A percentile compares a stretch with the other conserved stretches of the same genome.
Conservation (phyloP, 176 grass and related monocot genomes). For the Dactylis glomerata region DNA sequence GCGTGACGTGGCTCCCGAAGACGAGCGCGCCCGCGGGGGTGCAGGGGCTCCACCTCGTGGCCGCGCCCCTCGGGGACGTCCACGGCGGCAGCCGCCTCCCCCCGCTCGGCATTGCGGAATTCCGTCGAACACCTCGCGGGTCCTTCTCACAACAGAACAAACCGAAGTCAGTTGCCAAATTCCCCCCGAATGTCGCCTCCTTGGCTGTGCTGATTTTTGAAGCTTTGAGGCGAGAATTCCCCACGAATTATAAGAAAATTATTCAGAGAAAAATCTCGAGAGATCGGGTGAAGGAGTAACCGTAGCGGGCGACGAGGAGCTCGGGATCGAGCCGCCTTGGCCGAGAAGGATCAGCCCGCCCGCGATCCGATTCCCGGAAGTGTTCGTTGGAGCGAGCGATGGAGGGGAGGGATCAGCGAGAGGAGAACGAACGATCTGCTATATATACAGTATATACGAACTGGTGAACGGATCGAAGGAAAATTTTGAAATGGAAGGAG, state of each 20-base stretch:
- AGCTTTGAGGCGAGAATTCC: background rate
- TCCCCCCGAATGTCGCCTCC: background rate
- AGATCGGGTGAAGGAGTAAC: background rate
- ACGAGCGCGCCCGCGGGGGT: background rate
- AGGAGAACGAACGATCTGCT: background rate
- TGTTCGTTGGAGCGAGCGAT: background rate
- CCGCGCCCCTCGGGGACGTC: slow-evolving; percentile 40
- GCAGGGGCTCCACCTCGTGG: slow-evolving; percentile 19
- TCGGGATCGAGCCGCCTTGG: background rate
- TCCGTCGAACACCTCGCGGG: slow-evolving; percentile 34
- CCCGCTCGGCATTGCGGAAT: slow-evolving; percentile 35
- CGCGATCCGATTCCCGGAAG: background rate
- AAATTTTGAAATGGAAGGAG: background rate
- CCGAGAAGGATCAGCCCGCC: background rate
- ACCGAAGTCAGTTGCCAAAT: background rate
- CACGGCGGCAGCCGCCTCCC: slow-evolving; percentile 45
- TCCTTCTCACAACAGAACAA: background rate
- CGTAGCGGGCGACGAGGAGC: background rate
- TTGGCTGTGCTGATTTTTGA: background rate
- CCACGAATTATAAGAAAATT: background rate
- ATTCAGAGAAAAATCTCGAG: background rate
- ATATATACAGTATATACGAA: background rate
- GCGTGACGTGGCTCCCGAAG: slow-evolving; percentile 2
- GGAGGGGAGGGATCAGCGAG: background rate
- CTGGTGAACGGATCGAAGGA: background rate